Percentiles rank a stretch among this genome's conserved stretches.
Conservation (phyloP, 2,329 filamentous ascomycete species). For the Diaporthe destruens region DNA sequence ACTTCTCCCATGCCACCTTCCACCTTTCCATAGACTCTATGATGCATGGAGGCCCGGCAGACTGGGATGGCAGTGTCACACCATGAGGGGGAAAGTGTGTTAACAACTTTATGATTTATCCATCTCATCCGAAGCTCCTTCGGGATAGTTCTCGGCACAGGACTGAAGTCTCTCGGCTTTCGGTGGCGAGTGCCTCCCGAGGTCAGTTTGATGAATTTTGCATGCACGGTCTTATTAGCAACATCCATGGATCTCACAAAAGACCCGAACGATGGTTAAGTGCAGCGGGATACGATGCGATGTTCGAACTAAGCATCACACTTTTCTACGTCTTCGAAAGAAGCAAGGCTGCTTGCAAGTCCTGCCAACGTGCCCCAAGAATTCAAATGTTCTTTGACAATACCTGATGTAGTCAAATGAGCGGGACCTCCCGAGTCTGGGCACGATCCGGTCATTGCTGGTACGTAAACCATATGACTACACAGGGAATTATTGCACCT, state of each 20-base stretch:
- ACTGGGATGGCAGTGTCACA: background rate
- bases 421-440: constrained; percentile 4
- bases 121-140: background rate
- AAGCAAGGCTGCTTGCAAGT: background rate
- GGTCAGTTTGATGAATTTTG: no score
- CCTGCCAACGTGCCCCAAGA: background rate
- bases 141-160: background rate
- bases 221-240: no score
- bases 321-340: background rate
- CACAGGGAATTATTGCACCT: background rate
- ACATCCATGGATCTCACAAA: background rate
- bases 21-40: background rate
- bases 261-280: background rate
- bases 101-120: background rate
- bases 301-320: background rate
- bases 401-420: no score
- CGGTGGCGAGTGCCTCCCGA: background rate
- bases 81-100: background rate
- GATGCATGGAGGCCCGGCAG: background rate
- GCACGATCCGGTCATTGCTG: background rate
- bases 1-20: background rate
- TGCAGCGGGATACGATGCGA: background rate
- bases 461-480: background rate
- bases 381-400: no score
- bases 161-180: background rate